Evolutionary conservation across 495 filamentous ascomycete species (phyloP).

Genomic region (Penicillium salamii): DNA sequence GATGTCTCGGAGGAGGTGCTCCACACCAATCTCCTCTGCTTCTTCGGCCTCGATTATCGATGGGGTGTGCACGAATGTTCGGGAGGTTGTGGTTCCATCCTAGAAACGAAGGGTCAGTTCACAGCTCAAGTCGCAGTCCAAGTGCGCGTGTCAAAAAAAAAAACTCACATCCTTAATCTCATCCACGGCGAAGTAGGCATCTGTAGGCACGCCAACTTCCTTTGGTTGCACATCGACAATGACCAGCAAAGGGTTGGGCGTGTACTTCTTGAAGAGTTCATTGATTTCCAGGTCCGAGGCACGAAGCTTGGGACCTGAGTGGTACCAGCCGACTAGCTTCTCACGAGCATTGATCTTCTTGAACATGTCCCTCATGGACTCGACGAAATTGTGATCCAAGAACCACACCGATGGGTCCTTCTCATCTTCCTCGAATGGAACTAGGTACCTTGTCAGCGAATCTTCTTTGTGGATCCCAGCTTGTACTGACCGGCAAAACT

Average conservation of each 20-base stretch:
- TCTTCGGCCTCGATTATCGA: slow-evolving; percentile 99
- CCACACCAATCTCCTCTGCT: slow-evolving; percentile 97
- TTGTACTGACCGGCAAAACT: slow-evolving; percentile 83
- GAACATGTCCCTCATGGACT: slow-evolving; percentile 99
- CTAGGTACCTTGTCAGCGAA: no score
- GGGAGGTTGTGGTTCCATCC: slow-evolving; percentile 96
- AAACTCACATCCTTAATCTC: slow-evolving; percentile 95
- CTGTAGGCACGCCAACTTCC: slow-evolving; percentile 95
- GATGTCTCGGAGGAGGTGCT: slow-evolving; percentile 96
- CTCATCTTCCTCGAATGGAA: slow-evolving; percentile 98
- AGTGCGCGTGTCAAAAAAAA: neutral
- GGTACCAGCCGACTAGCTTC: slow-evolving; percentile 99
- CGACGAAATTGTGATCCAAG: slow-evolving; percentile 98
- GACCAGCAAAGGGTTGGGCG: slow-evolving; percentile 89
- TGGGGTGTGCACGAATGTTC: slow-evolving; percentile 98
- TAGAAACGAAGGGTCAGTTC: no score
- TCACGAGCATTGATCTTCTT: slow-evolving; percentile 99
- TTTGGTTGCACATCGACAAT: slow-evolving; percentile 99
- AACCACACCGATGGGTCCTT: slow-evolving; percentile 99
- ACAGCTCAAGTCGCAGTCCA: no score
- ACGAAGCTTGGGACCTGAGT: slow-evolving; percentile 94
- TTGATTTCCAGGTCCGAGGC: slow-evolving; percentile 99
- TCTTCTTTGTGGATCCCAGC: no score
- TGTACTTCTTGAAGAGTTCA: slow-evolving; percentile 99
- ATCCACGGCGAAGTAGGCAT: slow-evolving; percentile 98